A percentile compares a stretch with the other conserved stretches of the same genome.
These are phyloP conservation scores for Stachybotrys elegans DNA, from an alignment of 2,329 filamentous ascomycete genomes.

Conservation along the genomic window DNA sequence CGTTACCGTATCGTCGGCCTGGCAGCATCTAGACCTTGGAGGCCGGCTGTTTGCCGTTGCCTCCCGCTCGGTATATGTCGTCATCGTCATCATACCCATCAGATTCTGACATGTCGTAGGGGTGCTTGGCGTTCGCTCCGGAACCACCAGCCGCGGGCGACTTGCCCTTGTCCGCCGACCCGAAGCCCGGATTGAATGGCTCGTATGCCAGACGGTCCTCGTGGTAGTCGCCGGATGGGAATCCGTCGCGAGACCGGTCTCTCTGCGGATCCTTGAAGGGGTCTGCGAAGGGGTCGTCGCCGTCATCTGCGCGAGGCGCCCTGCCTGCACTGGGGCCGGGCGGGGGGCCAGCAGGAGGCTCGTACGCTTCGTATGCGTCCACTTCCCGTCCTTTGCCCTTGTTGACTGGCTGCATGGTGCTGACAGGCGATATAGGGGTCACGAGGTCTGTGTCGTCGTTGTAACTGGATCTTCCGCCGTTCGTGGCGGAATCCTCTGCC, in stretches of 20 bases:
- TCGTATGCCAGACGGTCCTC: constrained; percentile 24
- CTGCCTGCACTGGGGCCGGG: constrained; percentile 18
- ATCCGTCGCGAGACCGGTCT: constrained; percentile 4
- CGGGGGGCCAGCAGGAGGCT: constrained; percentile 17
- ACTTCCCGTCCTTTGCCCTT: constrained; percentile 31
- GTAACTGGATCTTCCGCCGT: constrained; percentile 24
- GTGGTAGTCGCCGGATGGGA: constrained; percentile 11
- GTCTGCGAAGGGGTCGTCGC: constrained; percentile 31
- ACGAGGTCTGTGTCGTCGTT: constrained; percentile 8
- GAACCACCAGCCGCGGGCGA: constrained; percentile 5
- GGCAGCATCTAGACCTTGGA: constrained; percentile 24
- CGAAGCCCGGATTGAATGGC: constrained; percentile 34
- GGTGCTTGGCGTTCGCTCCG: too few relatives aligned
- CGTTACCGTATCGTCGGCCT: too few relatives aligned
- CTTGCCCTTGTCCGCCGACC: constrained; percentile 8
- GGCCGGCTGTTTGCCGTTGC: constrained; percentile 31
- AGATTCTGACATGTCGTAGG: constrained; percentile 23
- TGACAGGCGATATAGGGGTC: not conserved
- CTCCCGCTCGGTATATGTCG: constrained; percentile 34
- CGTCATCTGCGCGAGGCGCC: constrained; percentile 17
- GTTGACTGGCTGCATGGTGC: constrained; percentile 2
- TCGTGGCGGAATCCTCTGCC: not conserved
- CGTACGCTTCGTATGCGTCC: constrained; percentile 17
- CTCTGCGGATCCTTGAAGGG: constrained; percentile 15
- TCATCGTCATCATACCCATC: too few relatives aligned